Base-by-base conservation (phyloP, 2,329 filamentous ascomycete genomes). In the Gliomastix tumulicola region DNA sequence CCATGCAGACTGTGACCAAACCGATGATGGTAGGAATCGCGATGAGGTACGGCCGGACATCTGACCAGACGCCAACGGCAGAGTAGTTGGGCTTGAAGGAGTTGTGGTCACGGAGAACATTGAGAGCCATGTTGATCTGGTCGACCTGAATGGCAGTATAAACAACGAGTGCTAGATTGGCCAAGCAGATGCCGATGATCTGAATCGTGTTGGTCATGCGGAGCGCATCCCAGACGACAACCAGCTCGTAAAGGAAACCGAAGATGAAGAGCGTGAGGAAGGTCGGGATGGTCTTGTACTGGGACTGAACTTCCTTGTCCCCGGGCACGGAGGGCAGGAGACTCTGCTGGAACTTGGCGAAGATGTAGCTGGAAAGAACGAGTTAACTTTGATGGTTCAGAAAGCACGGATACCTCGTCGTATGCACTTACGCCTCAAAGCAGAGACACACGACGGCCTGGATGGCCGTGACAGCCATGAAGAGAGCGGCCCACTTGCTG, bases 181-280 rank as follows among this genome's bases (percentile, higher is more conserved):
- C 92, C 40, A 94, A 67, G 63, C 90, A 95, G 21, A 98, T 74
- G 31, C 92, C 92, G 49, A 98, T 97, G 57, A 97, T 75, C 61
- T 98, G 92, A 69, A 98, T 98, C 10, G 92, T 98, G 65, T 98
- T 98, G 63, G 96, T 96, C 55, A 90, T 71, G 44, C 88, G 82
- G 40, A 98, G 71, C 13, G 90, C 92, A 67, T 98, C 92, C 74
- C 88, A 97, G 11, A 92, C 85, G 36, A 98, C 71, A 20, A 94
- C 67, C 21, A 97, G 66, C 55, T 95, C 82, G 65, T 97, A 98
- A 40, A 98, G 62, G 65, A 94, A 97, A 42, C 88, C 92, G 59
- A 98, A 96, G 59, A 96, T 95, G 69, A 97, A 95, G 32, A 98
- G 78, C 18, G 90, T 88, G 40, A 98, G 72, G 63, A 96, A 97